A percentile compares a stretch with the other conserved stretches of the same genome.
phyloP scores from a whole-genome alignment of 176 grass and related monocot species.

The Eragrostis curvula region DNA sequence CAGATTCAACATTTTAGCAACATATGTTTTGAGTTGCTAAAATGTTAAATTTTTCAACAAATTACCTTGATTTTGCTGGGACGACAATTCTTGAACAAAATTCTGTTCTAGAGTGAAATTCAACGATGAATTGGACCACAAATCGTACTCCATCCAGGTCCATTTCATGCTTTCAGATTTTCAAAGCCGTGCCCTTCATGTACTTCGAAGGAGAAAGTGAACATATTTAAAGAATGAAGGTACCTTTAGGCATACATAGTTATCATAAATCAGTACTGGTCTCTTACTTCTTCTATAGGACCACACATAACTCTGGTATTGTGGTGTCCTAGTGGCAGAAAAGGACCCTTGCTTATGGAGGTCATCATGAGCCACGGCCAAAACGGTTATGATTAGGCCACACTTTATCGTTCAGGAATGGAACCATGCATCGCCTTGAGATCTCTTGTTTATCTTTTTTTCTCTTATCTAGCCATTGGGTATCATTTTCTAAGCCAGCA shows the following conservation, averaged over 20 bases:
- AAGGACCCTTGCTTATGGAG: constrained; percentile 39
- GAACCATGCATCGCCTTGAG: background rate
- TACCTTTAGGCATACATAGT: constrained; percentile 2
- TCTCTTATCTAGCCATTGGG: background rate
- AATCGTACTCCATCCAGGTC: background rate
- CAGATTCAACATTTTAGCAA: too few species aligned
- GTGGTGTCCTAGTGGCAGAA: constrained; percentile 27
- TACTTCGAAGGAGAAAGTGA: constrained; percentile 17
- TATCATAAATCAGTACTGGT: background rate
- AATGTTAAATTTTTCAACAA: background rate
- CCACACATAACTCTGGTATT: constrained; percentile 6
- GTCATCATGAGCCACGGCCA: constrained; percentile 29
- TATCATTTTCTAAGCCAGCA: background rate
- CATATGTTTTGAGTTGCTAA: too few species aligned
- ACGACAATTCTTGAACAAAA: background rate
- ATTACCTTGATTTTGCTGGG: background rate
- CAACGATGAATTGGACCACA: background rate
- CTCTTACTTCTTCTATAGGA: constrained; percentile 8
- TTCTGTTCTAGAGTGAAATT: background rate
- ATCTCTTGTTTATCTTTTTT: constrained; percentile 12
- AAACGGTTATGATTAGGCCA: constrained; percentile 33
- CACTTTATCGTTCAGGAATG: constrained; percentile 26
- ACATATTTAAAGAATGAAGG: constrained; percentile 23
- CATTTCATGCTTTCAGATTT: background rate
- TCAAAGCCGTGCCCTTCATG: background rate